Conservation (phyloP, 345 rosid genomes). For the Barbarea vulgaris region DNA sequence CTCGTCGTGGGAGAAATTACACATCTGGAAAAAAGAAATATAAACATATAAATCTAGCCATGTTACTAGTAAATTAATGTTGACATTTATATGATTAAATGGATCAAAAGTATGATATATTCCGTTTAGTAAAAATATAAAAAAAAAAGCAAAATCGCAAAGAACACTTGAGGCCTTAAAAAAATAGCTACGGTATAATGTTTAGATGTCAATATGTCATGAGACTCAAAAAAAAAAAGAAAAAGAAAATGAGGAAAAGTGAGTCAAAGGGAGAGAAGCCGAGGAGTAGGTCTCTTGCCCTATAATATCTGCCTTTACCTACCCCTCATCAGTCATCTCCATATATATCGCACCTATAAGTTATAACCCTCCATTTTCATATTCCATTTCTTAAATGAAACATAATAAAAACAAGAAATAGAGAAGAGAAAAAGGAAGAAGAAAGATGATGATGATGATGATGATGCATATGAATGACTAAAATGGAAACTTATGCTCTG, state of each 20-base stretch:
- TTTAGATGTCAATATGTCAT: slow-evolving; percentile 13
- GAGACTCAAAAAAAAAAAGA: slow-evolving; percentile 7
- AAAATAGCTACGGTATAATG: background rate
- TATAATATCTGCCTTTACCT: slow-evolving; percentile 7
- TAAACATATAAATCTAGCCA: background rate
- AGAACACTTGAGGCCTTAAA: background rate
- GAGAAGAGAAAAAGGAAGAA: background rate
- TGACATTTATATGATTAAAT: slow-evolving; percentile 19
- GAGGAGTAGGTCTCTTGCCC: slow-evolving; percentile 28
- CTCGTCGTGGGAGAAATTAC: background rate
- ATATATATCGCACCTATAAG: background rate
- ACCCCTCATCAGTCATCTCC: background rate
- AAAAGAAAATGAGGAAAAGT: slow-evolving; percentile 15
- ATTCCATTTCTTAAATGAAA: background rate
- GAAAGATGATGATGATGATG: background rate
- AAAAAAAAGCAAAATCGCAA: background rate
- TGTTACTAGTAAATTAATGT: background rate
- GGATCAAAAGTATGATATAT: background rate
- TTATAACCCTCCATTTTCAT: background rate
- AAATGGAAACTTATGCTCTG: slow-evolving; percentile 38
- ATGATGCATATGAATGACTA: slow-evolving; percentile 34
- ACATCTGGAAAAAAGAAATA: background rate
- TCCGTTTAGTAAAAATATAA: background rate
- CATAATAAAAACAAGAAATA: slow-evolving; percentile 6
- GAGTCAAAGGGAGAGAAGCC: slow-evolving; percentile 35